A percentile compares a stretch with the other conserved stretches of the same genome.
Conservation (phyloP, 257 asterid species). For the Solanum piurae region DNA sequence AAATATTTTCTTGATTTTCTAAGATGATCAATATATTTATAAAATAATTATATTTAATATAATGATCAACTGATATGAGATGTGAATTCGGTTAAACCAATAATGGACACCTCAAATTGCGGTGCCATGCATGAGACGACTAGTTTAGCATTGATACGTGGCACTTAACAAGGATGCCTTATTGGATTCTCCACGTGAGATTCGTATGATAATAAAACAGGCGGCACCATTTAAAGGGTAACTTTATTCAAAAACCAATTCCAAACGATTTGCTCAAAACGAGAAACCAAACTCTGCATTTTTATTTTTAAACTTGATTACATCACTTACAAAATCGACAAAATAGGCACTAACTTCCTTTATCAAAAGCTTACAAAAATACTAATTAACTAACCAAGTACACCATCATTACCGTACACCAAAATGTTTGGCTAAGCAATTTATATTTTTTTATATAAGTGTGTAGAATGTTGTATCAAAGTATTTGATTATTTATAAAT, state of each 20-base stretch:
- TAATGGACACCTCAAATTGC: background rate
- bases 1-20: too few relatives aligned
- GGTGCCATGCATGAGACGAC: background rate
- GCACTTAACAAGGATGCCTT: background rate
- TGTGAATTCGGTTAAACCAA: background rate
- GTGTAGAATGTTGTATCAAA: too few relatives aligned
- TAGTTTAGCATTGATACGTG: background rate
- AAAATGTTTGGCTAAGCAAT: background rate
- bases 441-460: too few relatives aligned
- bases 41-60: too few relatives aligned
- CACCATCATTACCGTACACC: background rate
- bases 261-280: background rate
- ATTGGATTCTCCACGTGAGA: background rate
- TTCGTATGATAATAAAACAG: background rate
- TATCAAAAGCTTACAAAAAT: background rate
- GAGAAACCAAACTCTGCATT: background rate
- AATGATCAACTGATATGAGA: too few relatives aligned
- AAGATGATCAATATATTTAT: too few relatives aligned
- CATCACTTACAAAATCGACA: constrained; percentile 7
- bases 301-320: background rate
- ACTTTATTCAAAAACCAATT: background rate
- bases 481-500: too few relatives aligned
- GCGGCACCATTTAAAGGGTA: background rate
- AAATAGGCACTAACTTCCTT: background rate
- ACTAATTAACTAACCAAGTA: background rate